These are phyloP conservation scores for Phaeotremella fagi DNA, from an alignment of 768 basidiomycete genomes.

Conservation along the genomic window DNA sequence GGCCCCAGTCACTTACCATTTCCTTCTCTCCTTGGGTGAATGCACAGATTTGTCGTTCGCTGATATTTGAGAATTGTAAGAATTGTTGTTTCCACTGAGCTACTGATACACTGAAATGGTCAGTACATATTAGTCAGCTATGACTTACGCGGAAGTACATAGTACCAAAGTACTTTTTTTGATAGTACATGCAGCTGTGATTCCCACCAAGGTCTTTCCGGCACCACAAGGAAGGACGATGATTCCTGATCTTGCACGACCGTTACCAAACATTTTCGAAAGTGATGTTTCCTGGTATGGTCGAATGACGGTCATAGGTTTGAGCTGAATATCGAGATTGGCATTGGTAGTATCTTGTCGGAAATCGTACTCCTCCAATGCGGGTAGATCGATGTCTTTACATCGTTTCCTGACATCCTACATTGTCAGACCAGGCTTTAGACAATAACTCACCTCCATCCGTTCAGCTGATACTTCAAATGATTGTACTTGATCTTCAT, in stretches of 20 bases:
- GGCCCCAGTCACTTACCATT: constrained; percentile 72
- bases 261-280: constrained; percentile 99
- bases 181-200: constrained; percentile 97
- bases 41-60: constrained; percentile 90
- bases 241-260: constrained; percentile 94
- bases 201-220: constrained; percentile 98
- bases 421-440: neutral
- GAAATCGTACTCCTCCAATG: constrained; percentile 99
- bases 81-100: constrained; percentile 99
- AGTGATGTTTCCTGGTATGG: constrained; percentile 98
- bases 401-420: constrained; percentile 95
- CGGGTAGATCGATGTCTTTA: constrained; percentile 93
- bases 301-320: constrained; percentile 93
- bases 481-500: constrained; percentile 94
- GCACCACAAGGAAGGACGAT: constrained; percentile 98
- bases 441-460: constrained; percentile 65
- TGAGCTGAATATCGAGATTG: constrained; percentile 96
- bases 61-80: constrained; percentile 97
- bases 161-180: constrained; percentile 97
- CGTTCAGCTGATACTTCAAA: constrained; percentile 92
- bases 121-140: neutral
- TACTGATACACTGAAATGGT: constrained; percentile 54
- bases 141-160: constrained; percentile 89
- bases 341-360: constrained; percentile 93
- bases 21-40: constrained; percentile 97